Evolutionary conservation across 495 filamentous ascomycete genomes (phyloP), one percentile per base, ranked within the genome.

Genomic region (Sabuloglossum arenarium): DNA sequence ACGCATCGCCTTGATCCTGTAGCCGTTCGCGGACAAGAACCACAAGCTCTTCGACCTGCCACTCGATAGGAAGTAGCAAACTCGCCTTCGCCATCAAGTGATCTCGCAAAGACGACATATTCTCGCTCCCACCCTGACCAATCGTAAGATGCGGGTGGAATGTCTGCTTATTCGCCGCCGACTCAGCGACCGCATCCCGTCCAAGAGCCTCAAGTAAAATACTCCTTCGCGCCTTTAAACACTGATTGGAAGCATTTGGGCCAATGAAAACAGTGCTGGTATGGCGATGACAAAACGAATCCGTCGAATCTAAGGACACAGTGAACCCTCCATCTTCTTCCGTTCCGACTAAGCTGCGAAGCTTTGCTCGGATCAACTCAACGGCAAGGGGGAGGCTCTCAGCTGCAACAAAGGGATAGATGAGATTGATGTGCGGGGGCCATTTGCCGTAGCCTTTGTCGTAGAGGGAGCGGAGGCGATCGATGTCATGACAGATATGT

Each of bases 341-440:
- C 5, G n/a, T 43, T 1, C 19, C 39, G 19, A 23, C 47, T 29
- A 28, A 23, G 11, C 9, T 51, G 24, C 21, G 27, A 1, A 51
- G 25, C 47, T 30, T 51, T 29, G 25, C 6, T 2, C 58, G 60
- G 21, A 67, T 51, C n/a, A 60, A 58, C 31, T 55, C 53, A 27
- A 66, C 58, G n/a, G 65, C 66, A 4, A 31, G 42, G 6, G 27
- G 61, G 59, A 75, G 65, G 21, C 46, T 49, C 24, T 67, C 64
- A 16, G 65, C 59, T 3, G 65, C 61, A 3, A 78, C 75, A 58
- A 79, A 81, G 10, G 78, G 78, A 58, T 81, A 80, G 1, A 79
- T 60, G 30, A 81, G 59, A 57, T 80, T 81, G 59, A 80, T 58
- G 58, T 81, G 78, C 6, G 77, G 74, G 2, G 77, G 76, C 78